Percentiles rank a stretch among this genome's conserved stretches.
These are phyloP conservation scores for Neurospora tetraspora DNA, from an alignment of 495 filamentous ascomycete genomes.

Conservation along the genomic window DNA sequence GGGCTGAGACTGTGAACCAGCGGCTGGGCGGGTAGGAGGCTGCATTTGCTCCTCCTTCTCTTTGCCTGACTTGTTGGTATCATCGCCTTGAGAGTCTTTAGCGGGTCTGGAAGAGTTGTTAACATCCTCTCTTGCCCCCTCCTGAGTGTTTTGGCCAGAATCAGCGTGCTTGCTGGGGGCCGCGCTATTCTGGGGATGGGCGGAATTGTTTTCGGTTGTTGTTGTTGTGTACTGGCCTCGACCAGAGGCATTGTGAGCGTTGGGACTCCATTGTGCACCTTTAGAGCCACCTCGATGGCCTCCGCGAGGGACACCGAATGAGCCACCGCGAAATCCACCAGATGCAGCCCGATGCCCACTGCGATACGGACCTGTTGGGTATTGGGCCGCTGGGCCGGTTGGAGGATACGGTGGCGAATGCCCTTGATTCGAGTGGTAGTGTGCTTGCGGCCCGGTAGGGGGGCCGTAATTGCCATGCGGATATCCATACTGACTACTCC, in stretches of 20 bases:
- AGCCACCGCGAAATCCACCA: slow-evolving; percentile 29
- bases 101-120: slow-evolving; percentile 53
- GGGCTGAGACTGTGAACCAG: slow-evolving; percentile 38
- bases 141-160: slow-evolving; percentile 10
- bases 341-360: slow-evolving; percentile 39
- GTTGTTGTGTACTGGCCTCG: slow-evolving; percentile 10
- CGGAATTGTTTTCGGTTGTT: slow-evolving; percentile 20
- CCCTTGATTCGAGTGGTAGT: slow-evolving; percentile 19
- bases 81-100: slow-evolving; percentile 55
- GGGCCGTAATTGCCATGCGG: slow-evolving; percentile 45
- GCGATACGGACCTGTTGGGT: slow-evolving; percentile 40
- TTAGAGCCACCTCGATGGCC: slow-evolving; percentile 28
- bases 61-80: slow-evolving; percentile 39
- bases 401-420: slow-evolving; percentile 43
- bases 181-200: slow-evolving; percentile 22
- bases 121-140: slow-evolving; percentile 36
- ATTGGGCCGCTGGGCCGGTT: slow-evolving; percentile 41
- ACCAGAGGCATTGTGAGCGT: slow-evolving; percentile 7
- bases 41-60: slow-evolving; percentile 30
- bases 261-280: slow-evolving; percentile 23
- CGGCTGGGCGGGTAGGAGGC: slow-evolving; percentile 36
- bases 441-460: slow-evolving; percentile 41
- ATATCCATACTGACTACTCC: slow-evolving; percentile 46
- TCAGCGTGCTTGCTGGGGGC: slow-evolving; percentile 39
- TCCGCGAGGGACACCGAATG: slow-evolving; percentile 24